Percentiles rank a stretch among this genome's conserved stretches.
phyloP scores from a whole-genome alignment of 2,329 filamentous ascomycete genomes.

The Trematosphaeria pertusa region DNA sequence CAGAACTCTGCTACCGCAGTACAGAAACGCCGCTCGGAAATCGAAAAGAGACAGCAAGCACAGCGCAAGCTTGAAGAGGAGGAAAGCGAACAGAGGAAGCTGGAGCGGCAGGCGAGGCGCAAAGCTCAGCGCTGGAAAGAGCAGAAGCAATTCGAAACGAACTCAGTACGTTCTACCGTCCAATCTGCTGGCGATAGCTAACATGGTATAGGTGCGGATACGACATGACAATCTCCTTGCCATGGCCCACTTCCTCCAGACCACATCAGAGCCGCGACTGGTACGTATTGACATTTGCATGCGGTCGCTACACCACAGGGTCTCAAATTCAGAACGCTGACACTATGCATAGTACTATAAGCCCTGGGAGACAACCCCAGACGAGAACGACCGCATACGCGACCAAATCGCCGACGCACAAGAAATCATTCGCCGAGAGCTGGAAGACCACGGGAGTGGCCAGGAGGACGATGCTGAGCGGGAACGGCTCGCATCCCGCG shows the following conservation, averaged over 20 bases:
- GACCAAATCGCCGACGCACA: slow-evolving; percentile 73
- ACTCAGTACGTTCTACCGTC: slow-evolving; percentile 63
- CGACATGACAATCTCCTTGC: slow-evolving; percentile 76
- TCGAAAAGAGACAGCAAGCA: slow-evolving; percentile 81
- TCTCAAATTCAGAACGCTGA: slow-evolving; percentile 40
- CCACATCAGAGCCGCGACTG: slow-evolving; percentile 73
- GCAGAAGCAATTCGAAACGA: slow-evolving; percentile 77
- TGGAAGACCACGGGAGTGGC: slow-evolving; percentile 64
- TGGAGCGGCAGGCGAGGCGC: slow-evolving; percentile 70
- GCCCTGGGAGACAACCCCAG: slow-evolving; percentile 75
- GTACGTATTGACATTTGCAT: slow-evolving; percentile 70
- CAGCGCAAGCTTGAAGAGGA: slow-evolving; percentile 75
- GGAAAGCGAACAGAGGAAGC: slow-evolving; percentile 72
- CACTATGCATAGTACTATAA: slow-evolving; percentile 73
- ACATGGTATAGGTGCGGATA: slow-evolving; percentile 69
- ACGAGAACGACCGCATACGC: slow-evolving; percentile 74
- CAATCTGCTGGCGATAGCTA: slow-evolving; percentile 12
- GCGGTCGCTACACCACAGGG: no score
- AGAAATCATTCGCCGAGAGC: slow-evolving; percentile 68
- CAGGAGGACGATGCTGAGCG: slow-evolving; percentile 38
- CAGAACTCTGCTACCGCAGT: slow-evolving; percentile 68
- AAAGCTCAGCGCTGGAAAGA: slow-evolving; percentile 68
- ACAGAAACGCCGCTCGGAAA: slow-evolving; percentile 75
- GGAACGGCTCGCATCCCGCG: slow-evolving; percentile 21
- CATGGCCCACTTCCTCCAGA: slow-evolving; percentile 75